phyloP scores from a whole-genome alignment of 495 filamentous ascomycete species.

The Penicillium salamii region DNA sequence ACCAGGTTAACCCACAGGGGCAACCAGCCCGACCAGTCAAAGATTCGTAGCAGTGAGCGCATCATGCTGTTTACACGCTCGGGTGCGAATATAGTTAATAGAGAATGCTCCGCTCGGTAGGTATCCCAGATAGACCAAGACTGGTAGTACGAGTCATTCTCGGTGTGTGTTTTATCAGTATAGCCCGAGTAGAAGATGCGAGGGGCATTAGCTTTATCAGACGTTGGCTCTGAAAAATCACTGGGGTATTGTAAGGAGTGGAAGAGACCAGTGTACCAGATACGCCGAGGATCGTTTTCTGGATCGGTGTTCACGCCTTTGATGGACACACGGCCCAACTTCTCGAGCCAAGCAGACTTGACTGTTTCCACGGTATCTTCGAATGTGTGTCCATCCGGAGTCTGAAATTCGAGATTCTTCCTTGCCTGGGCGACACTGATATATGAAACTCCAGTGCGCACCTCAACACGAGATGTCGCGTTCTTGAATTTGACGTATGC shows the following conservation, averaged over 20 bases:
- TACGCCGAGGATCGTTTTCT: slow-evolving; percentile 19
- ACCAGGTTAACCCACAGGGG: slow-evolving; percentile 30
- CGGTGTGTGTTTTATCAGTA: slow-evolving; percentile 20
- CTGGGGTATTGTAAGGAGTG: slow-evolving; percentile 27
- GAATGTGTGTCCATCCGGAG: slow-evolving; percentile 14
- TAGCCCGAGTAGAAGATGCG: slow-evolving; percentile 26
- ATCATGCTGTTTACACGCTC: slow-evolving; percentile 29
- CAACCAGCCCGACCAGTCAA: slow-evolving; percentile 27
- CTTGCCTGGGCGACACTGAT: slow-evolving; percentile 27
- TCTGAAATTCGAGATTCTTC: slow-evolving; percentile 20
- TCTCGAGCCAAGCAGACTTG: slow-evolving; percentile 26
- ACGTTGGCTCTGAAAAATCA: slow-evolving; percentile 26
- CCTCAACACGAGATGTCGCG: slow-evolving; percentile 15
- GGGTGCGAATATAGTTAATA: slow-evolving; percentile 23
- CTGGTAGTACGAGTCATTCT: slow-evolving; percentile 27
- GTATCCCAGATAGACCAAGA: slow-evolving; percentile 34
- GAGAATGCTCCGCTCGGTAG: slow-evolving; percentile 24
- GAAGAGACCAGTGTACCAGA: slow-evolving; percentile 26
- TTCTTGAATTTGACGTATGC: slow-evolving; percentile 22
- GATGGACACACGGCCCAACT: slow-evolving; percentile 21
- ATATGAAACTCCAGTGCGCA: slow-evolving; percentile 27
- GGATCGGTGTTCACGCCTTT: slow-evolving; percentile 22
- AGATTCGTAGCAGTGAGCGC: slow-evolving; percentile 24
- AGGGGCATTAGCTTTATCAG: neutral
- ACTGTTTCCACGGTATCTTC: slow-evolving; percentile 17